Base-by-base conservation (phyloP, 768 basidiomycete genomes). In the Dioszegia crocea region DNA sequence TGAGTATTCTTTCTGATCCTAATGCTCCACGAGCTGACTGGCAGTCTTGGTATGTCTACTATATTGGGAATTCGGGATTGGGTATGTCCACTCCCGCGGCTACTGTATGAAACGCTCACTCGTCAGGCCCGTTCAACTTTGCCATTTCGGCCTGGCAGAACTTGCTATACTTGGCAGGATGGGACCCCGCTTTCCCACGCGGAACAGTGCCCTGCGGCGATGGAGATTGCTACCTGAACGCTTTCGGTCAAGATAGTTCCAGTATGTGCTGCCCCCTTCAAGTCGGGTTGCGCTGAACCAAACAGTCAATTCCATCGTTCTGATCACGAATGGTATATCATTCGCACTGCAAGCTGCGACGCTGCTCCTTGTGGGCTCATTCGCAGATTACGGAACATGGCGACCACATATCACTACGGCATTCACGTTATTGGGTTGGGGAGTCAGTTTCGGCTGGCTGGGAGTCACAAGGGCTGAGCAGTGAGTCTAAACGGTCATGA, bases 381-480 rank as follows among this genome's bases (percentile, higher is more conserved):
- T 87, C 85, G 87, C 87, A 0, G 88, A 89, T 72, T 89, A 88
- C 71, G 88, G 88, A n/a, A 77, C 78, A 16, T 88, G 87, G 87
- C 84, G 87, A 68, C 88, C 88, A 2, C 87, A 87, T 65, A 88
- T 89, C 65, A 85, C 86, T 0, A 87, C 87, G 24, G 82, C 85
- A 55, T 88, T 88, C 69, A 88, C 87, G 1, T 30, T 87, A 3
- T 58, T 86, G 2, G 84, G 84, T 0, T 81, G 87, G 19, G 84
- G 80, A 0, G 84, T 88, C 1, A 86, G 86, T 2, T 88, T 89
- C 68, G 86, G 82, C 6, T 90, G 88, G 87, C 81, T 90, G 3
- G 86, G 85, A 10, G 87, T 88, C 3, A 59, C 62, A 50, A 39
- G 39, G 23, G 53, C 67, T 16, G 59, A 59, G n/a, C 65, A 73